Conservation (phyloP, 75 land plant genomes). For the Picea sitchensis region DNA sequence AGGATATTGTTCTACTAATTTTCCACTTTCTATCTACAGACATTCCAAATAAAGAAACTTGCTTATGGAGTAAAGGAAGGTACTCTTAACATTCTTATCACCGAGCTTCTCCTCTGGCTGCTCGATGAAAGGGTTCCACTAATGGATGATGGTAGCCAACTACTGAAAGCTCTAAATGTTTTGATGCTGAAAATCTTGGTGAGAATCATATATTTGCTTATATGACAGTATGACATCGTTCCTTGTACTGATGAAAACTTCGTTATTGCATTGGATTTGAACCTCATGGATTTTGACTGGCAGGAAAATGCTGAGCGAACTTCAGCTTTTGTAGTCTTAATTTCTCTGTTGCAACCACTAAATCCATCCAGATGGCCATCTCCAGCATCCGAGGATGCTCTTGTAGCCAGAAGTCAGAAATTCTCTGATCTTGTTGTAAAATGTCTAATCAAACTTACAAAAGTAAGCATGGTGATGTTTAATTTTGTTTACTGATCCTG, state of each 20-base stretch:
- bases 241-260: neutral
- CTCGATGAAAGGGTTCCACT: conserved; percentile 92
- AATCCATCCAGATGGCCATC: conserved; percentile 85
- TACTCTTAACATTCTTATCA: conserved; percentile 84
- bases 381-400: conserved; percentile 53
- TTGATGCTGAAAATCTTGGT: conserved; percentile 99
- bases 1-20: neutral
- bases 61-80: conserved; percentile 88
- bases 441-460: conserved; percentile 95
- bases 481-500: neutral
- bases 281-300: neutral
- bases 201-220: conserved; percentile 1
- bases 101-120: conserved; percentile 97
- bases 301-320: conserved; percentile 99
- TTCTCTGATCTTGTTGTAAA: conserved; percentile 97
- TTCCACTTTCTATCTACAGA: conserved; percentile 41
- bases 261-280: no score
- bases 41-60: conserved; percentile 92
- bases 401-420: conserved; percentile 67
- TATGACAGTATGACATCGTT: neutral
- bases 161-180: conserved; percentile 94
- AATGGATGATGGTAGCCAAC: conserved; percentile 99
- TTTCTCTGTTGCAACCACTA: conserved; percentile 79
- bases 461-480: conserved; percentile 33
- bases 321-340: conserved; percentile 93